phyloP scores from a whole-genome alignment of 495 filamentous ascomycete genomes.

The Xylona heveae region DNA sequence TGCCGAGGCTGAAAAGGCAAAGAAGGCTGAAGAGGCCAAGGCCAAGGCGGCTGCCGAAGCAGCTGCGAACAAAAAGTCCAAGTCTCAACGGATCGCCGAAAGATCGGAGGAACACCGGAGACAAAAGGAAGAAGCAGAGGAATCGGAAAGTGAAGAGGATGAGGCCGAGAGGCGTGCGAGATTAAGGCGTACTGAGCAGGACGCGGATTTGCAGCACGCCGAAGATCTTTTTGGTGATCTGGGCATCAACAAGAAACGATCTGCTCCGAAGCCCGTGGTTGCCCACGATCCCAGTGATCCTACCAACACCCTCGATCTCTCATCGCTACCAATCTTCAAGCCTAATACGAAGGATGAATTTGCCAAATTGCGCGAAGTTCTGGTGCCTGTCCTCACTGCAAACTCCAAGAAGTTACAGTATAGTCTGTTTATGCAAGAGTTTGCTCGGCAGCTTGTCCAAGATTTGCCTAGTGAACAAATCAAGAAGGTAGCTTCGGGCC shows the following conservation, averaged over 20 bases:
- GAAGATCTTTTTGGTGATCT: slow-evolving; percentile 74
- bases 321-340: slow-evolving; percentile 64
- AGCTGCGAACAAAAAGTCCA: slow-evolving; percentile 83
- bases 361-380: slow-evolving; percentile 42
- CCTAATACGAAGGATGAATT: slow-evolving; percentile 76
- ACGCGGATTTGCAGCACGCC: slow-evolving; percentile 76
- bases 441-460: slow-evolving; percentile 66
- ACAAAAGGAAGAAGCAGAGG: slow-evolving; percentile 31
- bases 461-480: slow-evolving; percentile 80
- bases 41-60: slow-evolving; percentile 80
- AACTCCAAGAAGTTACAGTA: slow-evolving; percentile 85
- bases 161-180: slow-evolving; percentile 50
- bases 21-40: slow-evolving; percentile 64
- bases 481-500: slow-evolving; percentile 72
- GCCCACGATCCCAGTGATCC: slow-evolving; percentile 47
- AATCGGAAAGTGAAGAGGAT: slow-evolving; percentile 41
- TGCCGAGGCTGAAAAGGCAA: slow-evolving; percentile 83
- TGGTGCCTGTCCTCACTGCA: slow-evolving; percentile 49
- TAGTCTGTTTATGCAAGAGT: slow-evolving; percentile 71
- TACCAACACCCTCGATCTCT: slow-evolving; percentile 56
- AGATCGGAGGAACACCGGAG: slow-evolving; percentile 24
- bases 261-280: slow-evolving; percentile 38
- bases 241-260: slow-evolving; percentile 27
- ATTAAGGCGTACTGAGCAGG: slow-evolving; percentile 57
- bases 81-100: slow-evolving; percentile 73